Conservation (phyloP, 495 filamentous ascomycete species). For the Cenococcum geophilum region DNA sequence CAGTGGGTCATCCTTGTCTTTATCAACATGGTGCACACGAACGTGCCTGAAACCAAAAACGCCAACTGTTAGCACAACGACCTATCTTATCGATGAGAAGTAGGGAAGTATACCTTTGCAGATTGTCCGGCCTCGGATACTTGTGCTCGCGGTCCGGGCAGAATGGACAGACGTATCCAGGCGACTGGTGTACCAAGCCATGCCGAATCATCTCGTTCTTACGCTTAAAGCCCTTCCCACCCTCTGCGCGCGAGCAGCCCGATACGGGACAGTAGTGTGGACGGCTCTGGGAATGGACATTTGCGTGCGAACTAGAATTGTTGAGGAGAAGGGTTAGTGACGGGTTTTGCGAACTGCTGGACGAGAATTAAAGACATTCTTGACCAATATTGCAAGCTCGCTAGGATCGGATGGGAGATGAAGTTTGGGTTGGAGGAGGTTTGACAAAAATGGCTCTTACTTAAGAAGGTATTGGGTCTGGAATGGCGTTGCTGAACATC, state of each 20-base stretch:
- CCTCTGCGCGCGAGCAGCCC: conserved; percentile 69
- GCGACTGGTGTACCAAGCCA: conserved; percentile 88
- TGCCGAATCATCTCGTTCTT: conserved; percentile 99
- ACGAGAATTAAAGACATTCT: conserved; percentile 1
- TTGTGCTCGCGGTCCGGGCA: conserved; percentile 94
- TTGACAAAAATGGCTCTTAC: conserved; percentile 43
- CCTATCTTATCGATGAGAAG: neutral
- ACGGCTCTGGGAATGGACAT: conserved; percentile 85
- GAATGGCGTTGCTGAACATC: conserved; percentile 79
- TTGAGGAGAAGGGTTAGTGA: conserved; percentile 1
- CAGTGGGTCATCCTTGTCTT: conserved; percentile 72
- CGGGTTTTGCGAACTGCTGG: neutral
- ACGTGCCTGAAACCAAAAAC: conserved; percentile 58
- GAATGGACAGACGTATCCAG: conserved; percentile 95
- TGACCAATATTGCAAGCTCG: neutral
- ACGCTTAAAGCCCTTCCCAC: conserved; percentile 93
- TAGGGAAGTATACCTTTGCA: conserved; percentile 66
- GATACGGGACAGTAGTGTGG: conserved; percentile 87
- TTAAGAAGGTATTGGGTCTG: conserved; percentile 84
- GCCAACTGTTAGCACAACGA: neutral
- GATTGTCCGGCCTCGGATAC: conserved; percentile 94
- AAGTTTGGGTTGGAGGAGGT: neutral
- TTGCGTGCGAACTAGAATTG: conserved; percentile 80
- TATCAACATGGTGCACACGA: conserved; percentile 80
- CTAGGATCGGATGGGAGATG: neutral